Evolutionary conservation across 148 eudicot genomes (phyloP), one percentile per base, ranked within the genome.

Genomic region (Rhododendron griersonianum): DNA sequence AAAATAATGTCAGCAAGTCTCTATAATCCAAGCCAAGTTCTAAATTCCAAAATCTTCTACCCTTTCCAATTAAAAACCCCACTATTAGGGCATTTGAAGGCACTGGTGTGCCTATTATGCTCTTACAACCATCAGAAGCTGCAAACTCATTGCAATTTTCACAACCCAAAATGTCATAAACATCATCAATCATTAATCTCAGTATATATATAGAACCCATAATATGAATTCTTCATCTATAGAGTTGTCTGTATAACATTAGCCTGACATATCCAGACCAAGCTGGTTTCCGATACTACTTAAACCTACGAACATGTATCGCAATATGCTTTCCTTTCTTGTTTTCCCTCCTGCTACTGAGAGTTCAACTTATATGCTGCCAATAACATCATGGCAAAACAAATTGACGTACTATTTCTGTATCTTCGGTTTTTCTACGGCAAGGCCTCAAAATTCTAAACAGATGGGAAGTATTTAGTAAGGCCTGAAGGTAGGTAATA

Each of bases 381-480:
- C 15, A 11, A 67, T 67, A 67, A 67, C 74, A 67, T 67, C 33
- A 25, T 28, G 37, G 63, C 61, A 48, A 30, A 48, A 9, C 45
- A 25, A 14, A 25, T 47, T 44, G 3, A 9, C 15, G 2, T 83
- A 9, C 33, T 67, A 50, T 47, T 13, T 45, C 30, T 41, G 65
- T 10, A 37, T 18, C 44, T 84, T 47, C 3, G 7, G 15, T 83
- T 44, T 47, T 9, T 69, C 13, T 15, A 13, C 39, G 73, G 8
- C 51, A n/a, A 45, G 3, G 30, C 16, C 53, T 45, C 44, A 48
- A 76, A 35, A 81, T 16, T 65, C 87, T 86, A 94, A 61, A 95
- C 82, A 30, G 98, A 94, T n/a, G 98, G 99, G 92, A 93, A 97
- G 88, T 93, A 90, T 86, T 90, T 91, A 59, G 92, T 86, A 53